Evolutionary conservation across 805 yeast genomes (phyloP).

Genomic region (Starmerella bacillaris): DNA sequence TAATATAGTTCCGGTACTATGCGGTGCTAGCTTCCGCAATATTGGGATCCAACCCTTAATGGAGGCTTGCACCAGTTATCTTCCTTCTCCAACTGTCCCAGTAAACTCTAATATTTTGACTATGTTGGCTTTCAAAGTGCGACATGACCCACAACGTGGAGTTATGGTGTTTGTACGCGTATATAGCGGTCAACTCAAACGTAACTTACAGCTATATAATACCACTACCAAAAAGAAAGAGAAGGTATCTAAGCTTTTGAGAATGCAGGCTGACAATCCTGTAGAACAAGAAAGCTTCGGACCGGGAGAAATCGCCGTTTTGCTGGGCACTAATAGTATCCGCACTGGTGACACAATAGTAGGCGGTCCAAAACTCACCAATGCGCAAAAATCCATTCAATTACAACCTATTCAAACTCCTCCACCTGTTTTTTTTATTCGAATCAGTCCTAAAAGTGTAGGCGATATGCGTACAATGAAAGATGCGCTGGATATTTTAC

Average conservation of each 20-base stretch:
- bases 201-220: conserved; percentile 46
- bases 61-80: conserved; percentile 59
- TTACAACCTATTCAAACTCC: conserved; percentile 70
- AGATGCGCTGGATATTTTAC: conserved; percentile 41
- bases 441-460: conserved; percentile 64
- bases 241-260: conserved; percentile 45
- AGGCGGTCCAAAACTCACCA: conserved; percentile 31
- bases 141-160: conserved; percentile 64
- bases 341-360: conserved; percentile 84
- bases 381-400: conserved; percentile 28
- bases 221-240: conserved; percentile 52
- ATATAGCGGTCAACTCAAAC: conserved; percentile 57
- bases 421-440: conserved; percentile 79
- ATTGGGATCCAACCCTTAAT: conserved; percentile 89
- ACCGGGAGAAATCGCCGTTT: conserved; percentile 82
- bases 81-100: conserved; percentile 38
- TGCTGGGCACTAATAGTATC: conserved; percentile 52
- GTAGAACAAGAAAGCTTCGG: conserved; percentile 45
- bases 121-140: conserved; percentile 81
- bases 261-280: conserved; percentile 80
- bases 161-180: conserved; percentile 73
- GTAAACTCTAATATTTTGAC: conserved; percentile 39
- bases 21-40: conserved; percentile 84
- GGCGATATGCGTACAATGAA: conserved; percentile 67
- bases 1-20: conserved; percentile 56